phyloP scores from a whole-genome alignment of 345 rosid genomes.

The Ailanthus altissimus region DNA sequence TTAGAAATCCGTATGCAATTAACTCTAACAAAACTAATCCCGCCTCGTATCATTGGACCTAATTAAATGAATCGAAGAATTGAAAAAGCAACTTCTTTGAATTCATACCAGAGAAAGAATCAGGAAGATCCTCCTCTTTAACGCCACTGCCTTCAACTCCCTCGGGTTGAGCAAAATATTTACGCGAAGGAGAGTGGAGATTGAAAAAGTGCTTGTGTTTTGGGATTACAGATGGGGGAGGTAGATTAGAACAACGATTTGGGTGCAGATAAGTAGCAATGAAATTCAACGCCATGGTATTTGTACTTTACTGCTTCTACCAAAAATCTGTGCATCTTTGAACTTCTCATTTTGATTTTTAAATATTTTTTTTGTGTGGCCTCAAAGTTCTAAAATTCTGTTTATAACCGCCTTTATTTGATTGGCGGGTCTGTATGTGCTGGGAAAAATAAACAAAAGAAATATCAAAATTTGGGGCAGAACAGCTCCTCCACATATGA shows the following conservation, averaged over 20 bases:
- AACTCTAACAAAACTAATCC: not conserved
- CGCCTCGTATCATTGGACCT: too few species aligned
- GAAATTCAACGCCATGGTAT: constrained; percentile 42
- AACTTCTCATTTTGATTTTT: not conserved
- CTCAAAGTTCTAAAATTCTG: not conserved
- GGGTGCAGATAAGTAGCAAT: constrained; percentile 32
- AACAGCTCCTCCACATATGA: constrained; percentile 15
- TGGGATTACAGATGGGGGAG: constrained; percentile 25
- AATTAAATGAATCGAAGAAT: too few species aligned
- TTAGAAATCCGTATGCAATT: not conserved
- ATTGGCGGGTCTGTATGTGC: not conserved
- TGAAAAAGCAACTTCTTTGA: not conserved
- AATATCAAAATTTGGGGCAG: not conserved
- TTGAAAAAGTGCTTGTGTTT: constrained; percentile 28
- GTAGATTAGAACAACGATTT: constrained; percentile 13
- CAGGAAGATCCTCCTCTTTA: constrained; percentile 44
- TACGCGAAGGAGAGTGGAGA: constrained; percentile 22
- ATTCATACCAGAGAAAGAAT: constrained; percentile 43
- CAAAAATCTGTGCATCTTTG: not conserved
- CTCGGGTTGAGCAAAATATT: constrained; percentile 46
- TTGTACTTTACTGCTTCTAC: not conserved
- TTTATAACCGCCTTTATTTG: not conserved
- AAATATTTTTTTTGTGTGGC: not conserved
- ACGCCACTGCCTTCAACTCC: constrained; percentile 35
- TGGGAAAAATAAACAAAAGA: too few species aligned